Base-by-base conservation (phyloP, 768 basidiomycete genomes). In the Agrocybe praecox region DNA sequence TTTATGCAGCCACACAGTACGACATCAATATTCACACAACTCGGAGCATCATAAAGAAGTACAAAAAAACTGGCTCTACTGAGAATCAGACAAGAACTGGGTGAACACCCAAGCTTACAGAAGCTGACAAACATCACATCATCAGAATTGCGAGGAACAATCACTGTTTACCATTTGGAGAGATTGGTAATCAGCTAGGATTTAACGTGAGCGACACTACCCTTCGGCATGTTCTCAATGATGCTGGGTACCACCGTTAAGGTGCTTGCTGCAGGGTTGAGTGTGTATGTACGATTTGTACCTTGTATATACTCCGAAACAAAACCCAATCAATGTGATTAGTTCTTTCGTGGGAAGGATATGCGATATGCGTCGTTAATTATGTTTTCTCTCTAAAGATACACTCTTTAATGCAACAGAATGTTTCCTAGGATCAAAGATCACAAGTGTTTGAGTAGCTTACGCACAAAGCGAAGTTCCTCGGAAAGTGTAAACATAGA, bases 231-330 rank as follows among this genome's bases (percentile, higher is more conserved):
- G 22, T 52, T 12, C 53, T 61, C 26, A 52, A 34, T 0, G 32
- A 49, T 5, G 26, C 33, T n/a, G 62, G 60, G 2, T 64, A 62
- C 44, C 58, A 56, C 26, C 19, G 61, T 26, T 23, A n/a, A n/a
- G n/a, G n/a, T n/a, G n/a, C n/a, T n/a, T n/a, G n/a, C n/a, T n/a
- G n/a, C n/a, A n/a, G n/a, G n/a, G n/a, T n/a, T n/a, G n/a, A n/a
- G n/a, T n/a, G n/a, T n/a, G n/a, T n/a, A n/a, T n/a, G n/a, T n/a
- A n/a, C n/a, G n/a, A n/a, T n/a, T n/a, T n/a, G n/a, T n/a, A n/a
- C n/a, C n/a, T n/a, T n/a, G n/a, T n/a, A n/a, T n/a, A n/a, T n/a
- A n/a, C n/a, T n/a, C n/a, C n/a, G n/a, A n/a, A n/a, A n/a, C n/a
- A n/a, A n/a, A n/a, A n/a, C n/a, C n/a, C n/a, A n/a, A n/a, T n/a